Evolutionary conservation across 371 early-diverging fungal species (phyloP), one percentile per base, ranked within the genome.

Genomic region (Mortierella polycephala): DNA sequence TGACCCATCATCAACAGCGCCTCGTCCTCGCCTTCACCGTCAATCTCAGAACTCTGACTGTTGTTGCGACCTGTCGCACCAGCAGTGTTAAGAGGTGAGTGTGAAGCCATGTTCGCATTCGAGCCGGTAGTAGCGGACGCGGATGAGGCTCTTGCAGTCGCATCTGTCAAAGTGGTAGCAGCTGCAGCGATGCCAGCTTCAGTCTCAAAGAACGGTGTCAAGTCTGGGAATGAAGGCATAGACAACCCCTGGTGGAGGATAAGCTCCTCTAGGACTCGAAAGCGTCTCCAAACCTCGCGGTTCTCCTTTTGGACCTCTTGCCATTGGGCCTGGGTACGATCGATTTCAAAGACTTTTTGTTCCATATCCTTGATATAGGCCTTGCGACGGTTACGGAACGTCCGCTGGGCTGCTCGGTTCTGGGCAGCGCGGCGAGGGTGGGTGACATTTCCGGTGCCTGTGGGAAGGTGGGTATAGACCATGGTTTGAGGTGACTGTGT

Each of bases 331-430:
- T 63, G 64, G 13, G 61, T 72, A 12, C 46, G 59, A 42, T 85
- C 75, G 60, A 84, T 55, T 12, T 79, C 69, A 57, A 71, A 57
- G 9, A 84, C 85, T 60, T 82, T 85, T 3, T 73, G 67, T 60
- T 92, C 91, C 21, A 90, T 88, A 42, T 89, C 89, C 40, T 83
- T 83, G 74, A 90, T 87, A 60, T 91, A 87, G 2, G 85, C 86
- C 73, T 90, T 83, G 56, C 90, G 90, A 12, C 92, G 85, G 75
- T 90, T 88, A 0, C 92, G 86, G 74, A 91, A 92, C 0, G 90
- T 89, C 21, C 90, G 82, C 70, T 92, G 92, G 0, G 91, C 91
- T 4, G 86, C 88, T 54, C 92, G 75, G 71, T 92, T 92, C 70
- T 92, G 92, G 47, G 87, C 90, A 18, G 89, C 87, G 12, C 91